Evolutionary conservation across 345 rosid species (phyloP).

Genomic region (Garcia nutans): DNA sequence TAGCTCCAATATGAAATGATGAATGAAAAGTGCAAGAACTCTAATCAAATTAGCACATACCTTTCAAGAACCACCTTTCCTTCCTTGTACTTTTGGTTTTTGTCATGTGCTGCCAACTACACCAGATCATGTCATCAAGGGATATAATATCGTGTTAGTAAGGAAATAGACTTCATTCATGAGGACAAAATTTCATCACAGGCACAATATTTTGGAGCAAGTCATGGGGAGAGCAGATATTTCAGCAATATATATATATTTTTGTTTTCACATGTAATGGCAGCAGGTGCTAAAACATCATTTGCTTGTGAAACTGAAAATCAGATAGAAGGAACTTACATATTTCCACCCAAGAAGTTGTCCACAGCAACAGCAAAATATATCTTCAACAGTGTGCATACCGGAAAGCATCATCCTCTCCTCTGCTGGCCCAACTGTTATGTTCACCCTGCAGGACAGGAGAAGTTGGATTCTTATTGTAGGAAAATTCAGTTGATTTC

Average conservation of each 20-base stretch:
- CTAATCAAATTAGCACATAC: constrained; percentile 18
- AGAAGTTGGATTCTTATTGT: background rate
- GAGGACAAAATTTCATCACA: background rate
- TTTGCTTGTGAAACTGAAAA: background rate
- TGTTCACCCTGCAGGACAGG: constrained; percentile 32
- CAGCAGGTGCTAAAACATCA: background rate
- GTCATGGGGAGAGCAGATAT: background rate
- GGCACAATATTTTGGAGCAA: background rate
- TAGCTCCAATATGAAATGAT: background rate
- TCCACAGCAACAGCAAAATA: constrained; percentile 48
- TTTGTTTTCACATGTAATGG: background rate
- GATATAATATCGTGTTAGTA: background rate
- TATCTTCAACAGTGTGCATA: constrained; percentile 45
- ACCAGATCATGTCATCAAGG: background rate
- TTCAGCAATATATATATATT: background rate
- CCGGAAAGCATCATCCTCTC: constrained; percentile 47
- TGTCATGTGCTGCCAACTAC: constrained; percentile 41
- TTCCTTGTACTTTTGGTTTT: constrained; percentile 46
- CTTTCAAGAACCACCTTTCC: constrained; percentile 51
- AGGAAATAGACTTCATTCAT: background rate
- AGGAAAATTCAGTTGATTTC: background rate
- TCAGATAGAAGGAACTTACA: constrained; percentile 23
- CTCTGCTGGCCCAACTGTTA: constrained; percentile 35
- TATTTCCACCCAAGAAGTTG: constrained; percentile 55
- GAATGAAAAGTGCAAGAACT: background rate